Base-by-base conservation (phyloP, 2,329 filamentous ascomycete species). In the Ilyonectria mors-panacis region DNA sequence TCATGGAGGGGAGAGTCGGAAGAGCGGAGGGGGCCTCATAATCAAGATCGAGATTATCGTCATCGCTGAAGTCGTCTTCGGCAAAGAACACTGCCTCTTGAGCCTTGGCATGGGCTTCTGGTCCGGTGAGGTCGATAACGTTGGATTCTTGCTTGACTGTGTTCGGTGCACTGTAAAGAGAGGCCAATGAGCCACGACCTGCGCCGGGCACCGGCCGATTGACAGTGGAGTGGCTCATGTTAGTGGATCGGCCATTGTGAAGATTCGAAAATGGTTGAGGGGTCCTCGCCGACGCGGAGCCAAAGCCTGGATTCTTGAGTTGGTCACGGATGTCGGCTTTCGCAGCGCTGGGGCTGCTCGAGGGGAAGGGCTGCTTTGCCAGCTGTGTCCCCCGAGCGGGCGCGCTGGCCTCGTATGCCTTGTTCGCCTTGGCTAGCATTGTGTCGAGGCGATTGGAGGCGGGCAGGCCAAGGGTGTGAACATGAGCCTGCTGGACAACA, bases 21-120 rank as follows among this genome's bases (percentile, higher is more conserved):
- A 89, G 84, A 2, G 87, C 83, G 1, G 84, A 80, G 0, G 91
- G 89, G 65, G 89, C 86, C 65, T 93, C 86, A 58, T 90, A 87
- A 69, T 94, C 88, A 21, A 93, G 80, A 68, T 93, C 93, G 26
- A 97, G 84, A 62, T 94, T 88, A 21, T 91, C 87, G 73, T 97
- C 94, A 77, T 95, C 93, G 74, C 94, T 94, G 72, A 97, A 96
- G 76, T 97, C 95, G 73, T 95, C 91, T 69, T 94, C 93, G 66
- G 90, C 88, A 69, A 94, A 93, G 67, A 87, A 88, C 10, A 92
- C 87, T 8, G 72, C 68, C 12, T 77, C 65, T 44, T 77, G 68
- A 30, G 70, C 54, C 57, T 79, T 80, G 67, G 72, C 55, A 28
- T 75, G 39, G 13, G 72, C 68, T 47, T 78, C 75, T 1, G 79